A percentile compares a stretch with the other conserved stretches of the same genome.
These are phyloP conservation scores for Aureobasidium uvarum DNA, from an alignment of 2,329 filamentous ascomycete genomes.

Conservation along the genomic window DNA sequence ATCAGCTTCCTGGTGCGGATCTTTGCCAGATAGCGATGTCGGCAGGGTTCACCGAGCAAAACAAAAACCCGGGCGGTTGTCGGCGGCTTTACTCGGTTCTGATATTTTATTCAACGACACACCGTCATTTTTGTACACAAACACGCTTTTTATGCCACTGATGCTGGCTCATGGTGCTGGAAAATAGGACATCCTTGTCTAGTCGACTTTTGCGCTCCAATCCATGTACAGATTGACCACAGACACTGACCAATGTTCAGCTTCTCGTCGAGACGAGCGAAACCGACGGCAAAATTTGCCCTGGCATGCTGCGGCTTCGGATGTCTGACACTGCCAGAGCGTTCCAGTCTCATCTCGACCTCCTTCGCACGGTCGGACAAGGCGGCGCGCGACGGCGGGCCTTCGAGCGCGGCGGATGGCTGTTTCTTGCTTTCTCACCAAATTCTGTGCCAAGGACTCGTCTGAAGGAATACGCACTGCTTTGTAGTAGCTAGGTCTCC, in stretches of 20 bases:
- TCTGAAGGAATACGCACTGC: background rate
- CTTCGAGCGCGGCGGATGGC: background rate
- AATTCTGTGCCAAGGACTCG: background rate
- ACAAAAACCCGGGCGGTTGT: background rate
- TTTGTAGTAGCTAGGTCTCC: background rate
- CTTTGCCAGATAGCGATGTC: slow-evolving; percentile 21
- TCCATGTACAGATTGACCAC: background rate
- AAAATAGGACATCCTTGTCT: background rate
- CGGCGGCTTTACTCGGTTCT: slow-evolving; percentile 2
- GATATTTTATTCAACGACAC: background rate
- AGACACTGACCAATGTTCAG: background rate
- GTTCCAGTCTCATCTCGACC: slow-evolving; percentile 25
- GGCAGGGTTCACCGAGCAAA: slow-evolving; percentile 1
- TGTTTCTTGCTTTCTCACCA: slow-evolving; percentile 13
- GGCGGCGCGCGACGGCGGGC: background rate
- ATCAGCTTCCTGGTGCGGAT: slow-evolving; percentile 2
- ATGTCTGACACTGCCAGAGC: slow-evolving; percentile 18
- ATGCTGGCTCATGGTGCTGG: background rate
- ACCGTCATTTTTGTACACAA: slow-evolving; percentile 3
- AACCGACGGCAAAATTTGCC: slow-evolving; percentile 4
- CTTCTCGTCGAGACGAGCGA: background rate
- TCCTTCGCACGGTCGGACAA: slow-evolving; percentile 12
- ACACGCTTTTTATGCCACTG: background rate
- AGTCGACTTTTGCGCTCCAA: background rate
- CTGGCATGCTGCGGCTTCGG: background rate